Percentiles rank a stretch among this genome's conserved stretches.
Conservation (phyloP, 768 basidiomycete genomes). For the Hericium erinaceus region DNA sequence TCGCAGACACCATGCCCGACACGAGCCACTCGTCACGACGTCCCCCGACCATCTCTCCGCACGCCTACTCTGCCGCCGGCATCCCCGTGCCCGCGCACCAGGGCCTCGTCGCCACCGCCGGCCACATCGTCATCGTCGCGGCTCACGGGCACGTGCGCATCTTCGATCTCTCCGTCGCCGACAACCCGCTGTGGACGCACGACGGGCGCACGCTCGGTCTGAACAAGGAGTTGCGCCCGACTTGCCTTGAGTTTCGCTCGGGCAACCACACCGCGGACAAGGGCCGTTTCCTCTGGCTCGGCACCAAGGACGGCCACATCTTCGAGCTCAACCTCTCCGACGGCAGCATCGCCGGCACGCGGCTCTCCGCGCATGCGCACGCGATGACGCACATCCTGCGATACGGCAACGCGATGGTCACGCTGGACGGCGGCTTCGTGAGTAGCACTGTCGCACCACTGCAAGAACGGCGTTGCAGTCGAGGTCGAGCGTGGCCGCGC, state of each 20-base stretch:
- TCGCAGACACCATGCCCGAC: conserved; percentile 52
- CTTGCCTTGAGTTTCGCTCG: conserved; percentile 71
- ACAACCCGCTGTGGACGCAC: conserved; percentile 35
- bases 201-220: conserved; percentile 54
- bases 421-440: conserved; percentile 77
- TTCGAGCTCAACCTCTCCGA: conserved; percentile 71
- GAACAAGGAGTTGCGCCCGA: conserved; percentile 63
- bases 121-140: conserved; percentile 50
- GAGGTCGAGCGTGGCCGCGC: too few relatives aligned
- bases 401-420: conserved; percentile 61
- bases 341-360: conserved; percentile 46
- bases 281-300: conserved; percentile 47
- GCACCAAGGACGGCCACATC: conserved; percentile 85
- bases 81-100: conserved; percentile 48
- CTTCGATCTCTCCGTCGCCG: conserved; percentile 45
- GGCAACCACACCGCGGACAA: conserved; percentile 30
- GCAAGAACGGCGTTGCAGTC: too few relatives aligned
- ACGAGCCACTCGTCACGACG: conserved; percentile 57
- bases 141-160: conserved; percentile 49
- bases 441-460: conserved; percentile 21
- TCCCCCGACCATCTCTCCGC: conserved; percentile 26
- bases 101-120: conserved; percentile 47
- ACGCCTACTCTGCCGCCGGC: conserved; percentile 33
- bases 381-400: conserved; percentile 68
- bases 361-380: conserved; percentile 53